Percentiles rank a stretch among this genome's conserved stretches.
Conservation (phyloP, 1,284 basidiomycete species). For the Cutaneotrichosporon mucoides region DNA sequence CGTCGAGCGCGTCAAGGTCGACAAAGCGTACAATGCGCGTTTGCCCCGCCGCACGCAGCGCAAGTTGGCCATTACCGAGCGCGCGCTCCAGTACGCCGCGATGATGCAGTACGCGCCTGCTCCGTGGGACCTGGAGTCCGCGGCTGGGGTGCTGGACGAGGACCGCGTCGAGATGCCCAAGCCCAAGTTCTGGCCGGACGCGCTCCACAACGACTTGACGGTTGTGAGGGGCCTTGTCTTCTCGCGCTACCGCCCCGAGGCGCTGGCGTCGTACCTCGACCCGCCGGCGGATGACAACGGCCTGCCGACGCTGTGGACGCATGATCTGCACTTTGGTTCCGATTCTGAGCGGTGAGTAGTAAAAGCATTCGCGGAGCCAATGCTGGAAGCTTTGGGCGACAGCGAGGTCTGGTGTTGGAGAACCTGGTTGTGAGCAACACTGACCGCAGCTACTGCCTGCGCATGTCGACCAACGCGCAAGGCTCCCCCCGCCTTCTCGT, state of each 20-base stretch:
- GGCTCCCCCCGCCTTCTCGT: conserved; percentile 4
- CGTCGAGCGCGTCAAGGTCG: conserved; percentile 50
- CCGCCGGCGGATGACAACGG: conserved; percentile 6
- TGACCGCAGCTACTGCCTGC: conserved; percentile 11
- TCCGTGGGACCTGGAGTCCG: conserved; percentile 3
- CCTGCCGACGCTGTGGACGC: conserved; percentile 14
- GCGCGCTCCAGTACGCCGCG: conserved; percentile 3
- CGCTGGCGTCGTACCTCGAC: conserved; percentile 18
- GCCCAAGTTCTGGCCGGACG: conserved; percentile 1
- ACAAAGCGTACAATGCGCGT: conserved; percentile 2
- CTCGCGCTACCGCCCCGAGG: conserved; percentile 25
- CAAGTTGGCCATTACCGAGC: conserved; percentile 25
- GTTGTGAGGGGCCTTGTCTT: conserved; percentile 3
- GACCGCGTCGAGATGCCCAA: conserved; percentile 10
- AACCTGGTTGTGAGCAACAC: too few species aligned
- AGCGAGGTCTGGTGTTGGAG: too few species aligned
- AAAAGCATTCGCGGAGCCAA: too few species aligned
- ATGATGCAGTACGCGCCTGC: conserved; percentile 3
- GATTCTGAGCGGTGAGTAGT: conserved; percentile 10
- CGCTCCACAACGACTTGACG: neutral
- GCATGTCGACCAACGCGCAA: neutral
- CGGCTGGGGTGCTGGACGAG: conserved; percentile 17
- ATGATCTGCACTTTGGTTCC: conserved; percentile 14
- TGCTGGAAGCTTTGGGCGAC: too few species aligned
- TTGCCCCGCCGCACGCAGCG: conserved; percentile 16